phyloP scores from a whole-genome alignment of 2,329 filamentous ascomycete species.

The Aspergillus cejpii region DNA sequence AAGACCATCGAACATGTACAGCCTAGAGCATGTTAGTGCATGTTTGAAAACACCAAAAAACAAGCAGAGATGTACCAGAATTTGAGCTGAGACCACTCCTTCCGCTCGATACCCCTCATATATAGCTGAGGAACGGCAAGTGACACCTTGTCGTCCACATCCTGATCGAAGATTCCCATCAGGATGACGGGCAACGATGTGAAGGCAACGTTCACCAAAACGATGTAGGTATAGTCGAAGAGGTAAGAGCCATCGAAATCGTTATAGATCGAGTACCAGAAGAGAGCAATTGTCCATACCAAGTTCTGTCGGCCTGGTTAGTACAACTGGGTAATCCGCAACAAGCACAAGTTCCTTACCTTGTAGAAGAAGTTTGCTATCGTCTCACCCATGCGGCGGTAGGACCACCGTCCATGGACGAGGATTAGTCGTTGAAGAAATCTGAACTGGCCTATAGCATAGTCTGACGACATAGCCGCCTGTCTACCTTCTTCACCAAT shows the following conservation, averaged over 20 bases:
- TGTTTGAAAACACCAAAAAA: neutral
- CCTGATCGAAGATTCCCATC: conserved; percentile 94
- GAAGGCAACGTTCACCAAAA: conserved; percentile 94
- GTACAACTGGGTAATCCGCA: neutral
- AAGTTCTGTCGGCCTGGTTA: conserved; percentile 59
- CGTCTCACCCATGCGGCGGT: conserved; percentile 81
- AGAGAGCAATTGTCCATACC: conserved; percentile 91
- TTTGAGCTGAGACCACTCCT: conserved; percentile 92
- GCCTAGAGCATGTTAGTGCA: conserved; percentile 47
- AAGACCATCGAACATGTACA: conserved; percentile 89
- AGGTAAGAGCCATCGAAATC: conserved; percentile 95
- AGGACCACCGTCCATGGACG: conserved; percentile 94
- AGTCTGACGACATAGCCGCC: conserved; percentile 93
- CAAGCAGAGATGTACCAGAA: conserved; percentile 68
- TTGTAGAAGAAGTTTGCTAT: conserved; percentile 99
- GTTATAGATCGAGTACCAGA: conserved; percentile 96
- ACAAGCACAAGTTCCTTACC: conserved; percentile 33
- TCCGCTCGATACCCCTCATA: conserved; percentile 85
- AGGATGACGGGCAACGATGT: conserved; percentile 91
- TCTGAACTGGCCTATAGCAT: conserved; percentile 88
- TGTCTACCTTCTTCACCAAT: conserved; percentile 87
- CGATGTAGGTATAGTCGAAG: conserved; percentile 96
- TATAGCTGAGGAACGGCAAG: conserved; percentile 93
- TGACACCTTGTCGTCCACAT: conserved; percentile 89
- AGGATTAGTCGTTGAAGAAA: conserved; percentile 78